Base-by-base conservation (phyloP, 805 yeast genomes). In the Pichia californica region DNA sequence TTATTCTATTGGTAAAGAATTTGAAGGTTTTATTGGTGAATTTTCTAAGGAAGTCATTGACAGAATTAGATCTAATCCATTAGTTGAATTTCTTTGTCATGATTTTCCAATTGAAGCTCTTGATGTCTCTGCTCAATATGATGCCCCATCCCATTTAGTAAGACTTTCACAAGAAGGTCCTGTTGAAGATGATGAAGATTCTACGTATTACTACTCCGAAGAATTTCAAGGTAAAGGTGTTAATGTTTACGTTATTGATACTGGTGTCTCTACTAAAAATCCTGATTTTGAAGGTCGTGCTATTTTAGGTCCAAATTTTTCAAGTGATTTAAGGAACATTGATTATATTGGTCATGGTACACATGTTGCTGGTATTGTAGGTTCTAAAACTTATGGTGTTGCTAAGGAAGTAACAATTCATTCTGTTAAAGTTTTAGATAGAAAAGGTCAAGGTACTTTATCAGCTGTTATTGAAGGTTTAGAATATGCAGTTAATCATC, bases 291-390 rank as follows among this genome's bases (percentile, higher is more conserved):
- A 73, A 52, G 81, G 78, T 0, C 64, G 91, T 42, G 86, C 81
- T 7, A 52, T 50, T 7, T 57, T 62, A 45, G 89, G 89, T 0
- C 71, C 67, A 7, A 85, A 82, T 54, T 76, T 80, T 45, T 80
- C 87, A 0, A 67, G 66, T 2, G 82, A 77, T 50, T 77, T 78
- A 1, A 56, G 68, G 1, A 87, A 85, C 7, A 44, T 54, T 5
- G 96, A 89, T 58, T 64, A 64, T 9, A 81, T 81, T 52, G 96
- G 96, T 0, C 97, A 88, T 60, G 97, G 96, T 0, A 87, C 96
- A 1, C 96, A 88, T 62, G 94, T 89, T 38, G 95, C 96, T 0
- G 96, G 96, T 3, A 67, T 87, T 11, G 74, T 87, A 43, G 96
- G 91, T 0, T 85, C 96, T 2, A 70, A 65, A 41, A 76, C 80